These are phyloP conservation scores for Phoenix roebelenii DNA, from an alignment of 176 grass and related monocot species.

Conservation along the genomic window DNA sequence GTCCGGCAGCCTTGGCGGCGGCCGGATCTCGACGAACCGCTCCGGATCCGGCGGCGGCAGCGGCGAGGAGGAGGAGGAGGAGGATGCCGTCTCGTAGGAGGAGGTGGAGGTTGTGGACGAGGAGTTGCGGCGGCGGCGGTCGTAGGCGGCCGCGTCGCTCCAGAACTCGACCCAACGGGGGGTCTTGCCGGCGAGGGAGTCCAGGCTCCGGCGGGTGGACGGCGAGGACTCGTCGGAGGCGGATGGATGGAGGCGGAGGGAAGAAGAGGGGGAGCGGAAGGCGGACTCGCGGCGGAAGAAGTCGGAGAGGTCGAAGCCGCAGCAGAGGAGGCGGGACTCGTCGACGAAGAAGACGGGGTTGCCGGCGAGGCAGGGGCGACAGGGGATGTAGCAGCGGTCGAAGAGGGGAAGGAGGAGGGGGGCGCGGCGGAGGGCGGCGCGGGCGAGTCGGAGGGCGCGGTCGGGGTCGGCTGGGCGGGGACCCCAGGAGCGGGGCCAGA, in stretches of 20 bases:
- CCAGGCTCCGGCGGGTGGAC: slow-evolving; percentile 63
- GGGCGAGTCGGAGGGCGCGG: slow-evolving; percentile 25
- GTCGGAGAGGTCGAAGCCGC: no score
- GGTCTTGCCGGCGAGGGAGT: slow-evolving; percentile 42
- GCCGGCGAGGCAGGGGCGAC: slow-evolving; percentile 42
- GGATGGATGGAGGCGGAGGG: slow-evolving; percentile 1
- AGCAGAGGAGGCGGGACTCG: slow-evolving; percentile 27
- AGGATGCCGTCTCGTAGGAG: slow-evolving; percentile 64
- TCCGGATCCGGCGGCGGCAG: slow-evolving; percentile 8
- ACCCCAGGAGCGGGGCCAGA: slow-evolving; percentile 18
- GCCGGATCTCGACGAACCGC: slow-evolving; percentile 1
- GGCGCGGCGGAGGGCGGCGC: slow-evolving; percentile 4
- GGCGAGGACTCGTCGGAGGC: slow-evolving; percentile 7
- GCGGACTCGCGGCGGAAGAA: background rate
- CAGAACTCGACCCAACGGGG: slow-evolving; percentile 99
- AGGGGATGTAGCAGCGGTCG: slow-evolving; percentile 48
- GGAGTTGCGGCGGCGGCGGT: slow-evolving; percentile 74
- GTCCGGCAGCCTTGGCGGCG: slow-evolving; percentile 25
- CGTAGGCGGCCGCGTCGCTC: slow-evolving; percentile 69
- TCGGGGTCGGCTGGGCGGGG: slow-evolving; percentile 3
- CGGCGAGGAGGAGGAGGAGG: slow-evolving; percentile 54
- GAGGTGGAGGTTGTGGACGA: slow-evolving; percentile 54
- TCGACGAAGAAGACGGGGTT: slow-evolving; percentile 77
- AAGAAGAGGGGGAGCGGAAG: background rate
- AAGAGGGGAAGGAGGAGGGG: slow-evolving; percentile 27